These are phyloP conservation scores for Monilinia aucupariae DNA, from an alignment of 2,329 filamentous ascomycete species.

Conservation along the genomic window DNA sequence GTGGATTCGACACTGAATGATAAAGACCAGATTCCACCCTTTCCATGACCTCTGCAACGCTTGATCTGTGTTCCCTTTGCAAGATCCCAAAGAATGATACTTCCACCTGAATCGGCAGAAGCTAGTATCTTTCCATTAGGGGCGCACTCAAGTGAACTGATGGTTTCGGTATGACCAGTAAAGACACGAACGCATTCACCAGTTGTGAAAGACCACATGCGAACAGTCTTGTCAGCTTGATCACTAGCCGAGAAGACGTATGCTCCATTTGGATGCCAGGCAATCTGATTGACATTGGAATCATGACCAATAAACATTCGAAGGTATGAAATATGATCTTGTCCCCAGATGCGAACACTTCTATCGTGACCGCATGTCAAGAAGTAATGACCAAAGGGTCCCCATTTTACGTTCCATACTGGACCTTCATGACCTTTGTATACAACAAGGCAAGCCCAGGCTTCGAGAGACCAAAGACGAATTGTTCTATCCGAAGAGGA, in stretches of 20 bases:
- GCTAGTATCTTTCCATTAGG: conserved; percentile 88
- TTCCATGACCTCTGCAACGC: conserved; percentile 87
- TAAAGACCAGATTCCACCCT: conserved; percentile 88
- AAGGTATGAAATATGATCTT: conserved; percentile 84
- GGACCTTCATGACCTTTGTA: conserved; percentile 92
- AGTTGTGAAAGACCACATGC: conserved; percentile 93
- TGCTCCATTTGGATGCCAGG: conserved; percentile 89
- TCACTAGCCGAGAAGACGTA: conserved; percentile 92
- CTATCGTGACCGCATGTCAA: conserved; percentile 82
- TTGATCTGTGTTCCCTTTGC: conserved; percentile 82
- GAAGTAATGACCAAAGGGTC: conserved; percentile 94
- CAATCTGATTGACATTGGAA: conserved; percentile 81
- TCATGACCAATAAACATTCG: conserved; percentile 90
- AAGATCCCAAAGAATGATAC: conserved; percentile 92
- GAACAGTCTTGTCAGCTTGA: conserved; percentile 78
- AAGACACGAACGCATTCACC: conserved; percentile 87
- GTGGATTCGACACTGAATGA: conserved; percentile 91
- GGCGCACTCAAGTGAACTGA: conserved; percentile 78
- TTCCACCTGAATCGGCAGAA: conserved; percentile 80
- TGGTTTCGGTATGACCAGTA: conserved; percentile 81
- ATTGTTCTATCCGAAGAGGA: conserved; percentile 82
- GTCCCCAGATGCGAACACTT: conserved; percentile 84
- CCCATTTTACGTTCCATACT: conserved; percentile 83
- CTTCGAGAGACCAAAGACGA: conserved; percentile 86
- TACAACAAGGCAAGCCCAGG: conserved; percentile 86